These are phyloP conservation scores for Leccinellum albellum DNA, from an alignment of 768 basidiomycete genomes.

Conservation along the genomic window DNA sequence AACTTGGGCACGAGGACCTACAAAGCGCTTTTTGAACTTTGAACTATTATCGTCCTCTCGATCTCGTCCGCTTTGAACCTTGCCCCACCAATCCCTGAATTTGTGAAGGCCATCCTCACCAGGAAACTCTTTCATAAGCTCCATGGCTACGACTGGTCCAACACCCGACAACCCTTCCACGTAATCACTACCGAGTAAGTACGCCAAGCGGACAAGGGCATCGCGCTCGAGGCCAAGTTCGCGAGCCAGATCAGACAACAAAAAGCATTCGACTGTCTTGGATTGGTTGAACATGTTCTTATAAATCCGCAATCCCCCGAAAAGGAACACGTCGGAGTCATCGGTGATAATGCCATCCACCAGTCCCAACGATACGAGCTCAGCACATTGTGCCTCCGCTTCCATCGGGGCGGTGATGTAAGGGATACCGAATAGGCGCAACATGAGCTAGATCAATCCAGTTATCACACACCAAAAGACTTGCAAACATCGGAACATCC, in stretches of 20 bases:
- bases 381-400: conserved; percentile 97
- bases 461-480: not conserved
- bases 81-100: conserved; percentile 94
- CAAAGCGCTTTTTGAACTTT: conserved; percentile 81
- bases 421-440: conserved; percentile 93
- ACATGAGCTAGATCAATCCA: conserved; percentile 58
- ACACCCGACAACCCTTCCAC: conserved; percentile 88
- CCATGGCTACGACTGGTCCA: conserved; percentile 96
- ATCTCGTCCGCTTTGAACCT: conserved; percentile 89
- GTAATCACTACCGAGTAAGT: conserved; percentile 95
- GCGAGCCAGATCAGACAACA: conserved; percentile 74
- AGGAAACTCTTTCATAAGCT: conserved; percentile 89
- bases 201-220: conserved; percentile 84
- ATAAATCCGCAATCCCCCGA: conserved; percentile 92
- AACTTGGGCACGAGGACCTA: conserved; percentile 38
- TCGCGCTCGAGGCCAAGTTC: conserved; percentile 87
- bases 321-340: conserved; percentile 98
- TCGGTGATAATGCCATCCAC: conserved; percentile 99
- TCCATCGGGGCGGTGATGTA: conserved; percentile 99
- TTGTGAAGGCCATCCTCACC: conserved; percentile 77
- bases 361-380: conserved; percentile 76
- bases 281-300: conserved; percentile 99
- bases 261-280: conserved; percentile 97
- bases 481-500: not conserved
- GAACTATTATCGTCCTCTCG: conserved; percentile 65